These are phyloP conservation scores for Intubia oerlemansii DNA, from an alignment of 2,329 filamentous ascomycete genomes.

Conservation along the genomic window DNA sequence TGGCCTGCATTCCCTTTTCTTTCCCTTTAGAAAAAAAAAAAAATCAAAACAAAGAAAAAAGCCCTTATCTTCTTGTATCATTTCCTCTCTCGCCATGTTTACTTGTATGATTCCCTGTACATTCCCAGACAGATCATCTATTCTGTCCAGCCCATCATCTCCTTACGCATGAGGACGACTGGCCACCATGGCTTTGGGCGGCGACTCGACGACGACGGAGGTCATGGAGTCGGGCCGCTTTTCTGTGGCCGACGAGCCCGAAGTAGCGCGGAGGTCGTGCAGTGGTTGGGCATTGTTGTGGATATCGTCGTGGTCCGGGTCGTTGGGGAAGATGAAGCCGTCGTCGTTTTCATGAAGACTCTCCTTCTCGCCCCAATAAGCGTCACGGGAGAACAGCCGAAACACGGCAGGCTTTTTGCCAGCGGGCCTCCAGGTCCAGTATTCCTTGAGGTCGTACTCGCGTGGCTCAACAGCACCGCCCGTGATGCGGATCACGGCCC, in stretches of 20 bases:
- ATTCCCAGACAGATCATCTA: no score
- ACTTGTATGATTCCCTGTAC: neutral
- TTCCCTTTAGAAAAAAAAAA: neutral
- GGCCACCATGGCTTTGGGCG: slow-evolving; percentile 3
- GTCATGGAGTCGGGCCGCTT: slow-evolving; percentile 1
- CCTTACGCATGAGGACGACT: slow-evolving; percentile 2
- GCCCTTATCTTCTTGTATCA: no score
- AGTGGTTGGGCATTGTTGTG: slow-evolving; percentile 4
- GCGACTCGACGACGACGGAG: slow-evolving; percentile 1
- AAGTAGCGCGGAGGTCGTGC: slow-evolving; percentile 1
- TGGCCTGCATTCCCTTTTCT: no score
- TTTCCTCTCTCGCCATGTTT: neutral
- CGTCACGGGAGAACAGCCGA: slow-evolving; percentile 13
- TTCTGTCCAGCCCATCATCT: no score
- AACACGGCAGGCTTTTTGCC: slow-evolving; percentile 27
- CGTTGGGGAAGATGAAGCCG: slow-evolving; percentile 3
- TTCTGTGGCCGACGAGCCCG: slow-evolving; percentile 1
- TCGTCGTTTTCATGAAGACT: slow-evolving; percentile 6
- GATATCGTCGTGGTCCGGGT: neutral
- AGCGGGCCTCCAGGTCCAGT: slow-evolving; percentile 30
- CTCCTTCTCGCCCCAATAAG: slow-evolving; percentile 10
- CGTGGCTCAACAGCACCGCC: slow-evolving; percentile 22
- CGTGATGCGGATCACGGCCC: slow-evolving; percentile 21
- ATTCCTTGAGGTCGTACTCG: slow-evolving; percentile 32
- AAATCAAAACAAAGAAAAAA: no score